Evolutionary conservation across 1,284 basidiomycete genomes (phyloP), one percentile per base, ranked within the genome.

Genomic region (Psilocybe mexicana): DNA sequence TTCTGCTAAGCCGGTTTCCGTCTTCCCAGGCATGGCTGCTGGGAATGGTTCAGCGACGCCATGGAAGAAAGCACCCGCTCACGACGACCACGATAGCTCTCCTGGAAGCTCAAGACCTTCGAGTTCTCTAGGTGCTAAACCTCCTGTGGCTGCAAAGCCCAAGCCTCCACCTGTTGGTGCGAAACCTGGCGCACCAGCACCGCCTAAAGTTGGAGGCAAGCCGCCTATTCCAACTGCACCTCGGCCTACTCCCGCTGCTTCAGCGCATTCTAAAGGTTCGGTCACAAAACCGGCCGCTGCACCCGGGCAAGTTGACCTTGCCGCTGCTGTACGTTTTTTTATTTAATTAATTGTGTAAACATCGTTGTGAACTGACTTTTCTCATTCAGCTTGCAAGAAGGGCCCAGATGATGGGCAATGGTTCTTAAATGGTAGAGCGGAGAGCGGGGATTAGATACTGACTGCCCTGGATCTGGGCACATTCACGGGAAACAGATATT

Each of bases 261-360:
- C 75, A 76, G 82, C 61, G 75, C 80, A 65, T 72, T 76, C 24
- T 28, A 56, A 26, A 23, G 47, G 28, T 44, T 76, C 73, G 25
- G 77, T 76, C 12, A 67, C 70, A 46, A 74, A 70, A 59, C 71
- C 71, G 46, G 69, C 67, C 24, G 67, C 69, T 49, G 76, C 77
- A 1, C 74, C 77, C 6, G 77, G 92, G 25, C 92, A 94, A 70
- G 67, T 93, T 74, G 93, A 94, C 74, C 75, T 95, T 63, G 92
- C 92, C 61, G 91, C 92, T 63, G 85, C 80, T 52, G 89, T 91
- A 65, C 76, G 87, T 80, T 5, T 42, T 51, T 35, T 59, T 30
- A 51, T 33, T 42, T 49, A 8, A 18, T 18, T 8, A 43, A 58
- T 40, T 59, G 40, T 55, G 8, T 50, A n/a, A 43, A 46, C n/a